Base-by-base conservation (phyloP, 2,329 filamentous ascomycete species). In the Fusarium tricinctum region DNA sequence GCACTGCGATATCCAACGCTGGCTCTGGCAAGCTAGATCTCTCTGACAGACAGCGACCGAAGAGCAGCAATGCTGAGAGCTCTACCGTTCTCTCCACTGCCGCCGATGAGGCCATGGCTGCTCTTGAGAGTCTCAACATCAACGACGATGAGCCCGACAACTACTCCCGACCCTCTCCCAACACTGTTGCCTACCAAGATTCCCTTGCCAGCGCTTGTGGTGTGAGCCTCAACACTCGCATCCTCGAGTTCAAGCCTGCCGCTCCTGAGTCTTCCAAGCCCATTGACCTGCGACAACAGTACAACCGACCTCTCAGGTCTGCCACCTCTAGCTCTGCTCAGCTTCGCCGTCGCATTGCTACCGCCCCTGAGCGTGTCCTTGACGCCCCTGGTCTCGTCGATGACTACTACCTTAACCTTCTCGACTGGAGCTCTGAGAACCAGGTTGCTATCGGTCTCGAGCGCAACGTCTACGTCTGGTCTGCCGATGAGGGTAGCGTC, bases 181-280 rank as follows among this genome's bases (percentile, higher is more conserved):
- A 96, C 80, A 91, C 92, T 4, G 89, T 93, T 53, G 95, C 95
- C 22, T 98, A 97, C 80, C 92, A 97, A 80, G 93, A 96, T 61
- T 95, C 94, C 4, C 84, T 98, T 45, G 94, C 95, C 45, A 91
- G 90, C 71, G 95, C 95, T 49, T 98, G 95, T 78, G 96, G 94
- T 58, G 93, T 99, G 67, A 95, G 90, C 77, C 88, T 97, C 66
- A 97, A 94, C 84, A 97, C 94, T 56, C 92, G 96, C 67, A 99
- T 99, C 74, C 91, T 99, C 51, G 92, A 96, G 63, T 99, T 97
- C 87, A 99, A 99, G 89, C 96, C 96, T 55, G 94, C 95, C 3
- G 89, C 96, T n/a, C 96, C 96, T 6, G 96, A 98, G 83, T 98
- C 96, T 8, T 97, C 94, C 33, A 97, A 97, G 86, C 96, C 96